Evolutionary conservation across 1,284 basidiomycete species (phyloP).

Genomic region (Porodaedalea pini): DNA sequence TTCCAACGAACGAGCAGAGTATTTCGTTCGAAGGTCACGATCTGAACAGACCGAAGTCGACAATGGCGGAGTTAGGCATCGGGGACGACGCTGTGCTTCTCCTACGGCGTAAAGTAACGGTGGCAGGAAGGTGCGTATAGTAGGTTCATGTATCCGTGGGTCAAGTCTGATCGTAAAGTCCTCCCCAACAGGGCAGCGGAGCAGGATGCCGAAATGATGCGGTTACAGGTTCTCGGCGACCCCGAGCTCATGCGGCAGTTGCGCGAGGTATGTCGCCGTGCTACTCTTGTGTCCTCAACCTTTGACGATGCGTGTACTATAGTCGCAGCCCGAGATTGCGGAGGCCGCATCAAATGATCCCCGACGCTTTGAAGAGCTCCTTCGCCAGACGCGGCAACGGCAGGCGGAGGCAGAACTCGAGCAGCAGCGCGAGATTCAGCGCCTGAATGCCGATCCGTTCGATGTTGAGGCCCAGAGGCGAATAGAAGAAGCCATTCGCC

Average conservation of each 20-base stretch:
- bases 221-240: slow-evolving; percentile 83
- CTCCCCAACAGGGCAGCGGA: slow-evolving; percentile 46
- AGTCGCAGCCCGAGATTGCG: slow-evolving; percentile 80
- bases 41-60: slow-evolving; percentile 58
- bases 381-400: slow-evolving; percentile 59
- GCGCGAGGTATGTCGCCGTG: slow-evolving; percentile 48
- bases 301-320: neutral
- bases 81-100: slow-evolving; percentile 61
- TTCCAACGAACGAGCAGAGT: slow-evolving; percentile 66
- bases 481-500: slow-evolving; percentile 92
- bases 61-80: slow-evolving; percentile 63
- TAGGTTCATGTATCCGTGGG: neutral
- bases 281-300: neutral
- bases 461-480: slow-evolving; percentile 87
- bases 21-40: slow-evolving; percentile 65
- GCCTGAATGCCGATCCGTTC: slow-evolving; percentile 82
- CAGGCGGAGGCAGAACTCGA: slow-evolving; percentile 51
- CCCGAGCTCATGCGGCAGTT: slow-evolving; percentile 77
- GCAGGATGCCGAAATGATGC: slow-evolving; percentile 86
- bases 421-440: slow-evolving; percentile 61
- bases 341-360: slow-evolving; percentile 68
- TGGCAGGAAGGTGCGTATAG: slow-evolving; percentile 56
- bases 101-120: slow-evolving; percentile 57
- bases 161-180: slow-evolving; percentile 12
- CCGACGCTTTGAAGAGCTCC: slow-evolving; percentile 68